A percentile compares a stretch with the other conserved stretches of the same genome.
Conservation (phyloP, 2,329 filamentous ascomycete genomes). For the Cladosporium sp. region DNA sequence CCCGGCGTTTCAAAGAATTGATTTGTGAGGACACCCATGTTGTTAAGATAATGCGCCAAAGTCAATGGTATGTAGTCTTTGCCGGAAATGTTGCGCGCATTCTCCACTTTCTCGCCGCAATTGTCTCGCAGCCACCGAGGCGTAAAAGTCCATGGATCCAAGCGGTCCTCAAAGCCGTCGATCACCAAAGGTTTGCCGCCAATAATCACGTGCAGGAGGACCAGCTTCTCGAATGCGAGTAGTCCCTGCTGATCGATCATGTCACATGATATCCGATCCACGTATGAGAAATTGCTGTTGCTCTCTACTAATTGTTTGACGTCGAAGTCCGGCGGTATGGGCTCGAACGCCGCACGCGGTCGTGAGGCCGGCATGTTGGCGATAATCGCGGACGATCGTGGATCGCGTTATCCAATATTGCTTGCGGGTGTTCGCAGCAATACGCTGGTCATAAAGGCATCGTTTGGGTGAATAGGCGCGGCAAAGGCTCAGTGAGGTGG, state of each 20-base stretch:
- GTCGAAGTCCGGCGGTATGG: constrained; percentile 80
- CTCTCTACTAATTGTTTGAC: constrained; percentile 67
- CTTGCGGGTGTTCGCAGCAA: too few relatives aligned
- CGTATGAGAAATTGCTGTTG: constrained; percentile 81
- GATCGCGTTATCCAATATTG: too few relatives aligned
- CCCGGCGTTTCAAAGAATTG: constrained; percentile 63
- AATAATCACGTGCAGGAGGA: constrained; percentile 74
- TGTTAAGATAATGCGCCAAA: constrained; percentile 81
- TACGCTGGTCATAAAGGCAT: too few relatives aligned
- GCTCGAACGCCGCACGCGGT: constrained; percentile 84
- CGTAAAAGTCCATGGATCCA: constrained; percentile 75
- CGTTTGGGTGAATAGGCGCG: too few relatives aligned
- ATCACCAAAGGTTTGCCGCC: constrained; percentile 85
- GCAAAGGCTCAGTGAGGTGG: not conserved
- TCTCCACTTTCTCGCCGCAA: constrained; percentile 75
- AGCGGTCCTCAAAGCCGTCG: constrained; percentile 71
- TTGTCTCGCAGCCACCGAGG: constrained; percentile 72
- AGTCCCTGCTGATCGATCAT: constrained; percentile 72
- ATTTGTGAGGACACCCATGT: constrained; percentile 75
- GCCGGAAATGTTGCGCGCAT: constrained; percentile 70
- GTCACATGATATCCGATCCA: constrained; percentile 68
- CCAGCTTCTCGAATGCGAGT: constrained; percentile 77
- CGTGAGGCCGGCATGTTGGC: constrained; percentile 65
- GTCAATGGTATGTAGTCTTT: constrained; percentile 75
- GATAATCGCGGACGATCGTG: too few relatives aligned